phyloP scores from a whole-genome alignment of 2,329 filamentous ascomycete species.

The Fusarium torreyae region DNA sequence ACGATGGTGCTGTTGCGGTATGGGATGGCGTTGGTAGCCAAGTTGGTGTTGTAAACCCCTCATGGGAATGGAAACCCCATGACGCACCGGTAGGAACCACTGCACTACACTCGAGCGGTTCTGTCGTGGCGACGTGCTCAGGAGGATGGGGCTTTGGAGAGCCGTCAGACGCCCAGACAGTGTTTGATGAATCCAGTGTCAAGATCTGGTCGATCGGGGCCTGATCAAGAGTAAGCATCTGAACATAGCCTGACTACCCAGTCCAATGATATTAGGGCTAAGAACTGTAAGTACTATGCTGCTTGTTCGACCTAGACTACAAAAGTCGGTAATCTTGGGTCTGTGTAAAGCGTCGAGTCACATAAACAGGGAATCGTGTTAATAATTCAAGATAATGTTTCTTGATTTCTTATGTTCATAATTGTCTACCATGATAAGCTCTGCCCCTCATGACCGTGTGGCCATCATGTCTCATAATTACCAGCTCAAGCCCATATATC shows the following conservation, averaged over 20 bases:
- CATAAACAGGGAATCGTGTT: background rate
- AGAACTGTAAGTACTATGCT: constrained; percentile 1
- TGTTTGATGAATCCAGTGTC: constrained; percentile 48
- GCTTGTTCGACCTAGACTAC: background rate
- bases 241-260: background rate
- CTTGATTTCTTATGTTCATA: constrained; percentile 30
- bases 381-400: background rate
- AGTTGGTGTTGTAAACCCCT: constrained; percentile 61
- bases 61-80: constrained; percentile 67
- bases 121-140: constrained; percentile 70
- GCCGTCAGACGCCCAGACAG: constrained; percentile 9
- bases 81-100: constrained; percentile 65
- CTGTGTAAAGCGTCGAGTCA: background rate
- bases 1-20: constrained; percentile 68
- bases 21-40: constrained; percentile 70
- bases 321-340: too few species aligned
- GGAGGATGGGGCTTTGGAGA: constrained; percentile 63
- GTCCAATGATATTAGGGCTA: background rate
- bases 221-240: constrained; percentile 9
- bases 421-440: constrained; percentile 34
- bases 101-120: constrained; percentile 67
- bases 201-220: constrained; percentile 48
- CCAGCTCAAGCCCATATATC: constrained; percentile 22
- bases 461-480: constrained; percentile 39
- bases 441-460: constrained; percentile 33